Evolutionary conservation across 345 rosid genomes (phyloP), one percentile per base, ranked within the genome.

Genomic region (Lumnitzera littorea): DNA sequence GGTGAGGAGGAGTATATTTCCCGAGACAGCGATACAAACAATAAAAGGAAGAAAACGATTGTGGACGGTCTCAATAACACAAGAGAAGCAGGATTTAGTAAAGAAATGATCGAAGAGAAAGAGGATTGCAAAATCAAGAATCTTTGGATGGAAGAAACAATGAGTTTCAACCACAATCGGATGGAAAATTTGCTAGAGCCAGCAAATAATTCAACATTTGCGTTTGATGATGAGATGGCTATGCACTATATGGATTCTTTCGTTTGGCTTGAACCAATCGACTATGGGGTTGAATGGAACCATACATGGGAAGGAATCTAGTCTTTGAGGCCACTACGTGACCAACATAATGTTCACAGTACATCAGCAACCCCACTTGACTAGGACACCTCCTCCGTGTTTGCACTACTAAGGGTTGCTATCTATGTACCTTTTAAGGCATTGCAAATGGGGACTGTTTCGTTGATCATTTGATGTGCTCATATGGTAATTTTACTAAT

Each of bases 211-310:
- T 68, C 66, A 5, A 2, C 58, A 15, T 71, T 83, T 16, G 55
- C 60, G 48, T 61, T 68, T 50, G 80, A 76, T 50, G 76, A 76
- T 2, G 80, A 74, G 53, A 84, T 83, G 49, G 75, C 69, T 66
- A 23, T 75, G 56, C 70, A 80, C 59, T 72, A 74, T 48, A 51
- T 76, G 48, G 83, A 86, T 69, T 76, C 85, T 60, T 78, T 75
- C 49, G 70, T 72, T 53, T 58, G 72, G 74, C 71, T 78, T 58
- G 81, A 81, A 66, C 50, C 75, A 56, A 67, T 64, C 29, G 78
- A 57, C 16, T 56, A 36, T 36, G 43, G 43, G 7, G 43, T 2
- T 36, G 43, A 7, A 36, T 5, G 0, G 9, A 36, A 36, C 43
- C 3, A 36, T 36, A 36, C 43, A 36, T 36, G 43, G 43, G 43